Percentiles rank a stretch among this genome's conserved stretches.
These are phyloP conservation scores for Ulvella scutata DNA, from an alignment of 139 green algal species.

Conservation along the genomic window DNA sequence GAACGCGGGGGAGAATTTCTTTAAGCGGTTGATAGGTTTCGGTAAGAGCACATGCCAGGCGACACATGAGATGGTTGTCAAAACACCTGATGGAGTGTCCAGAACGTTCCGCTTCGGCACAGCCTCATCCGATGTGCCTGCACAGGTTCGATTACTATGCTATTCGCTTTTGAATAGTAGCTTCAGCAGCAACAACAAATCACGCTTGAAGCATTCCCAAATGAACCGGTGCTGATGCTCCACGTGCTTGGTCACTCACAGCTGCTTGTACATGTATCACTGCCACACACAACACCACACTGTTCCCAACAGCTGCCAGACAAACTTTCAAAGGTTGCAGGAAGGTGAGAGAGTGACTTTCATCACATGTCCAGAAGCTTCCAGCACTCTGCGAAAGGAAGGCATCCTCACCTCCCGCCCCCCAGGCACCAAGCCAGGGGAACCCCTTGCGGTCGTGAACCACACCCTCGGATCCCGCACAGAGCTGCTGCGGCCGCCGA, in stretches of 20 bases:
- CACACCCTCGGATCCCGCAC: conserved; percentile 37
- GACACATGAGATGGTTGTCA: conserved; percentile 58
- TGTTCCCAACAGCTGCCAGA: too few relatives aligned
- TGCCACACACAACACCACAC: too few relatives aligned
- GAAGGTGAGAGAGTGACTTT: neutral
- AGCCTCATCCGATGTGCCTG: conserved; percentile 53
- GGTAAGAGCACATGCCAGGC: conserved; percentile 26
- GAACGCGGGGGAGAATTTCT: conserved; percentile 19
- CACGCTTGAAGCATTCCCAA: conserved; percentile 24
- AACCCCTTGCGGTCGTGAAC: conserved; percentile 65
- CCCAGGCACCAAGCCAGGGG: conserved; percentile 48
- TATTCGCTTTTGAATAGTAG: too few relatives aligned
- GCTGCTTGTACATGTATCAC: too few relatives aligned
- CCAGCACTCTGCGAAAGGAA: conserved; percentile 1
- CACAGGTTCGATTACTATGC: conserved; percentile 53
- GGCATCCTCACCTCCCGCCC: conserved; percentile 34
- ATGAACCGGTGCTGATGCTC: conserved; percentile 2
- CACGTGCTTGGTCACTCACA: neutral
- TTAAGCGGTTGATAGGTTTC: conserved; percentile 32
- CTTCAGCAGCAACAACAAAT: too few relatives aligned
- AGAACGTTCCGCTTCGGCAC: conserved; percentile 71
- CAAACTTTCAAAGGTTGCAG: neutral
- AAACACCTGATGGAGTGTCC: conserved; percentile 42
- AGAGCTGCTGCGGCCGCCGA: conserved; percentile 38
- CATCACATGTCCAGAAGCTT: neutral